These are phyloP conservation scores for Beauveria caledonica DNA, from an alignment of 2,329 filamentous ascomycete species.

Conservation along the genomic window DNA sequence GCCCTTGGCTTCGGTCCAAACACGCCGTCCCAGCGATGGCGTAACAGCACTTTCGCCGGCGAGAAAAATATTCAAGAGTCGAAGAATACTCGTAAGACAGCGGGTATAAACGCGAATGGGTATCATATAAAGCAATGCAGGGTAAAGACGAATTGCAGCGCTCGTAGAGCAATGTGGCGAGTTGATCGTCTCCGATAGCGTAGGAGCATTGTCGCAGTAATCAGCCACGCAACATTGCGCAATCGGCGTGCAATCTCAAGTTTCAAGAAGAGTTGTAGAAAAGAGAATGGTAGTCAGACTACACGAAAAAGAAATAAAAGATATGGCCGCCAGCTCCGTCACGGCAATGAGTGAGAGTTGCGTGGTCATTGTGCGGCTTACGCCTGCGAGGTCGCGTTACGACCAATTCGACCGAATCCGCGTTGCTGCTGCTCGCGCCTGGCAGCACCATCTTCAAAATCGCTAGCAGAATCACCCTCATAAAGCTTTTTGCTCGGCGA, in stretches of 20 bases:
- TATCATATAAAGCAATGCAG: conserved; percentile 29
- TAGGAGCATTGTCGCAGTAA: conserved; percentile 42
- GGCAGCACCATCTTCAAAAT: conserved; percentile 53
- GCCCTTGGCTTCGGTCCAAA: conserved; percentile 37
- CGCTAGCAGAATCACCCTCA: conserved; percentile 30
- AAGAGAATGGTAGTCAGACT: conserved; percentile 29
- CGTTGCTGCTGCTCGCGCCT: conserved; percentile 49
- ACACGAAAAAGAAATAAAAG: conserved; percentile 16
- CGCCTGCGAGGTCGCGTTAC: conserved; percentile 23
- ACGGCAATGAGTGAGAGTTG: conserved; percentile 24
- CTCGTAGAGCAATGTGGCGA: neutral
- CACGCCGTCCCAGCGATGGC: conserved; percentile 48
- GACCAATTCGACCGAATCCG: conserved; percentile 41
- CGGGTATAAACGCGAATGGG: conserved; percentile 38
- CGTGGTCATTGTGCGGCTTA: conserved; percentile 12
- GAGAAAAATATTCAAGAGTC: conserved; percentile 24
- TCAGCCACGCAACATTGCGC: neutral
- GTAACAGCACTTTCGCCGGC: conserved; percentile 48
- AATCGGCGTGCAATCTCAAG: neutral
- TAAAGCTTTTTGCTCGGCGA: conserved; percentile 39
- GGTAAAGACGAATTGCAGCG: conserved; percentile 9
- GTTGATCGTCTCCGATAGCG: conserved; percentile 35
- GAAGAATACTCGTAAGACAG: conserved; percentile 31
- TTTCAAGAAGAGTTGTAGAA: conserved; percentile 19
- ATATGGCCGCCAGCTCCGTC: conserved; percentile 3